phyloP scores from a whole-genome alignment of 2,329 filamentous ascomycete genomes.

The Magnaporthiopsis incrustans region DNA sequence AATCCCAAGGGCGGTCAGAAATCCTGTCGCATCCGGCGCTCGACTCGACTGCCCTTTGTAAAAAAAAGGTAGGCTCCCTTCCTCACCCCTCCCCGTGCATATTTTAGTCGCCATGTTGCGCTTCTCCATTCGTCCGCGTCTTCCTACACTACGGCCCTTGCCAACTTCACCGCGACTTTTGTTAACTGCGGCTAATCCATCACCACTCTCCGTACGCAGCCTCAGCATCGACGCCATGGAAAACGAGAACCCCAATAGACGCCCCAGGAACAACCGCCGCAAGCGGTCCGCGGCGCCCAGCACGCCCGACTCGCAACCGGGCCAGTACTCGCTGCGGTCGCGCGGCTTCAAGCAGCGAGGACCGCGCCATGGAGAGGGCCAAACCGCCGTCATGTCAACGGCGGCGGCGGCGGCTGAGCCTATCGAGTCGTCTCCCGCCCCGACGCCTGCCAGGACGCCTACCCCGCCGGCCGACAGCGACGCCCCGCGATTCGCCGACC shows the following conservation, averaged over 20 bases:
- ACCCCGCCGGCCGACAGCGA: constrained; percentile 16
- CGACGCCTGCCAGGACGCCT: neutral
- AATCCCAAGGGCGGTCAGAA: no score
- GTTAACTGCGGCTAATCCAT: neutral
- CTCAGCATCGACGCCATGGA: neutral
- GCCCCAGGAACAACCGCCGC: neutral
- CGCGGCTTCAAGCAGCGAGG: neutral
- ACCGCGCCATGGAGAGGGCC: no score
- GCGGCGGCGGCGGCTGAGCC: no score
- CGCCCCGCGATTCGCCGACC: constrained; percentile 38
- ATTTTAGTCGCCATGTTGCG: neutral
- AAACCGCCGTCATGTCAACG: neutral
- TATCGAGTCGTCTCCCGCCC: no score
- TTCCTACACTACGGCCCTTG: neutral
- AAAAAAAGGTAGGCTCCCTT: neutral
- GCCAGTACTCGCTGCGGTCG: neutral
- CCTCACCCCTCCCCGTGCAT: neutral
- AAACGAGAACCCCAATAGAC: neutral
- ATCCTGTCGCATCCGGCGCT: no score
- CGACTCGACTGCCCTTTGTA: neutral
- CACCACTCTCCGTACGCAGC: neutral
- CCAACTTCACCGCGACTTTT: neutral
- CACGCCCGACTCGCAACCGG: neutral
- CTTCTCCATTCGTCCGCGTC: neutral
- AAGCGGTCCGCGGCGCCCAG: neutral